A percentile compares a stretch with the other conserved stretches of the same genome.
Conservation (phyloP, 345 rosid species). For the Eucalyptus cloeziana region DNA sequence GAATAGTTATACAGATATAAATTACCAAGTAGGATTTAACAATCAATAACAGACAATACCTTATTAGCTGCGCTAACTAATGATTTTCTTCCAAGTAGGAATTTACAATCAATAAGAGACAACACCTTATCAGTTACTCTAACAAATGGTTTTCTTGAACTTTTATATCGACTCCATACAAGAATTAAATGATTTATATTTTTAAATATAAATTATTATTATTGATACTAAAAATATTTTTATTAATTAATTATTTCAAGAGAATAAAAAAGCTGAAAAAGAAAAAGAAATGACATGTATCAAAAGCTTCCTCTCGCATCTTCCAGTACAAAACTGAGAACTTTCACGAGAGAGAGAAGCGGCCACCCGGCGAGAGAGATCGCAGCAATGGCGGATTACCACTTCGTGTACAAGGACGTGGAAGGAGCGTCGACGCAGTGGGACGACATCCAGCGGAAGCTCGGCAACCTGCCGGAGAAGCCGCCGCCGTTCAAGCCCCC, state of each 20-base stretch:
- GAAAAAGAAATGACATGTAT: neutral
- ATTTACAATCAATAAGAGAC: neutral
- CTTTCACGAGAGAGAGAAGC: neutral
- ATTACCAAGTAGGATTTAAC: neutral
- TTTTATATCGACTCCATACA: neutral
- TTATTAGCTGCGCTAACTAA: rapidly evolving
- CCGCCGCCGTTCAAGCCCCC: constrained; percentile 87
- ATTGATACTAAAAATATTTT: neutral
- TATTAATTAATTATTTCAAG: no score
- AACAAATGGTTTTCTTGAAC: neutral
- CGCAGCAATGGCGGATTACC: constrained; percentile 73
- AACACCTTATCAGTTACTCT: rapidly evolving
- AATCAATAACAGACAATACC: neutral
- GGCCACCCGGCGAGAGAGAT: neutral
- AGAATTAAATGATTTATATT: neutral
- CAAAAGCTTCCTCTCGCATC: neutral
- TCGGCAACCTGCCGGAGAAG: constrained; percentile 79
- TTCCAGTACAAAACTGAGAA: neutral
- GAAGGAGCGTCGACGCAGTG: constrained; percentile 98
- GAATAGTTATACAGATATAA: neutral
- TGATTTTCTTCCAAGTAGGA: neutral
- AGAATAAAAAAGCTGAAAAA: neutral
- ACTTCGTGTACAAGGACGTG: constrained; percentile 85
- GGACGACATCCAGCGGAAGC: constrained; percentile 96
- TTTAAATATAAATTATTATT: neutral